Evolutionary conservation across 1,139 yeast genomes (phyloP), one percentile per base, ranked within the genome.

Genomic region (Pichia norvegensis): DNA sequence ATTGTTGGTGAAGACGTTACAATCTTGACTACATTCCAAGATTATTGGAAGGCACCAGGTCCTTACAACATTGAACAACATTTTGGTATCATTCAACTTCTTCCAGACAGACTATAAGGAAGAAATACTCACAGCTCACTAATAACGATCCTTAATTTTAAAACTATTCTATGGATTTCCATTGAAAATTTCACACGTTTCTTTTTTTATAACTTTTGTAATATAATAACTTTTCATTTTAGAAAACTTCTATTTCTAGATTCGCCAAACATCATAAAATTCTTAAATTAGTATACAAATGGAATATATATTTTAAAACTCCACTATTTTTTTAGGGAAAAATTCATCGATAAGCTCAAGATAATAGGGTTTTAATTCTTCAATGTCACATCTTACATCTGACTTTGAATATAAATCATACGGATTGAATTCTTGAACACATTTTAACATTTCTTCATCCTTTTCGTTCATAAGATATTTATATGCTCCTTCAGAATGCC

Each of bases 21-120:
- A 5, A 76, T 88, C 51, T 72, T 88, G 57, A 79, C 95, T 19
- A 79, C 88, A 16, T 86, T 66, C 65, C 72, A 88, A 60, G 97
- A 88, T 63, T 72, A 66, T 66, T 88, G 97, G 97, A 88, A 88
- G 64, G 58, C 63, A n/a, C 90, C 95, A 27, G 97, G 97, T 48
- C 73, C 76, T 3, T 81, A 85, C 63, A 83, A 81, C 53, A 80
- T 88, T 59, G 97, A 88, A 67, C 95, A 86, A 67, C 78, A 78
- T 48, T 88, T 88, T 58, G 97, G 97, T 57, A 70, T 79, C 50
- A 70, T 79, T 44, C 65, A 72, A 37, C 19, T 46, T 14, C 45
- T 49, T 21, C 44, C 41, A 38, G 35, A 31, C 16, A 31, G 35
- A 31, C 9, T 7, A 31, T 31, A 16, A 31, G 20, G 35, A 31